Conservation (phyloP, 2,329 filamentous ascomycete species). For the Rhynchosporium secalis region DNA sequence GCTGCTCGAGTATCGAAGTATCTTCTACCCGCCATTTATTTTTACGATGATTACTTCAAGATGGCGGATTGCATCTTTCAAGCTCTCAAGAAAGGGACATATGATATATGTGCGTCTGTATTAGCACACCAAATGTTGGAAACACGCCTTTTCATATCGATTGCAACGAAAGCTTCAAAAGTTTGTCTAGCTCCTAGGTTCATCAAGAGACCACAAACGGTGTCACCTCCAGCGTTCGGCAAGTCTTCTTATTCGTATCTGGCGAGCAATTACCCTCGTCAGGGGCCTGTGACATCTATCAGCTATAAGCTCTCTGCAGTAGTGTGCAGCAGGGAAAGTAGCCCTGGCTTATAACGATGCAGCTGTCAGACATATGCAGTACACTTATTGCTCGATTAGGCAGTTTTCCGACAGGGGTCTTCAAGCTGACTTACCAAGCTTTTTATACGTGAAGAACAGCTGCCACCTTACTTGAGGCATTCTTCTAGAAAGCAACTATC, state of each 20-base stretch:
- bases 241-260: constrained; percentile 3
- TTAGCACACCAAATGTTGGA: background rate
- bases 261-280: background rate
- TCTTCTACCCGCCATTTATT: too few relatives aligned
- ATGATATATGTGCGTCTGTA: too few relatives aligned
- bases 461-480: background rate
- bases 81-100: too few relatives aligned
- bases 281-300: background rate
- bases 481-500: too few relatives aligned
- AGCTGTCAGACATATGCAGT: background rate
- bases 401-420: constrained; percentile 5
- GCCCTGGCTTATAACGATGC: constrained; percentile 1
- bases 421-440: constrained; percentile 5
- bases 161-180: constrained; percentile 3
- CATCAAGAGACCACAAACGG: constrained; percentile 3
- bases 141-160: constrained; percentile 4
- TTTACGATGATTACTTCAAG: too few relatives aligned
- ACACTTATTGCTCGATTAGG: constrained; percentile 3
- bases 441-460: constrained; percentile 1
- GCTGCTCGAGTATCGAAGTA: too few relatives aligned
- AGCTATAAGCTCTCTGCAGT: background rate
- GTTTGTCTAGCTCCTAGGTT: background rate
- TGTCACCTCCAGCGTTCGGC: constrained; percentile 1
- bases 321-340: background rate
- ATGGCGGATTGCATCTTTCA: too few relatives aligned